Conservation (phyloP, 768 basidiomycete species). For the Cyclocybe cylindracea region DNA sequence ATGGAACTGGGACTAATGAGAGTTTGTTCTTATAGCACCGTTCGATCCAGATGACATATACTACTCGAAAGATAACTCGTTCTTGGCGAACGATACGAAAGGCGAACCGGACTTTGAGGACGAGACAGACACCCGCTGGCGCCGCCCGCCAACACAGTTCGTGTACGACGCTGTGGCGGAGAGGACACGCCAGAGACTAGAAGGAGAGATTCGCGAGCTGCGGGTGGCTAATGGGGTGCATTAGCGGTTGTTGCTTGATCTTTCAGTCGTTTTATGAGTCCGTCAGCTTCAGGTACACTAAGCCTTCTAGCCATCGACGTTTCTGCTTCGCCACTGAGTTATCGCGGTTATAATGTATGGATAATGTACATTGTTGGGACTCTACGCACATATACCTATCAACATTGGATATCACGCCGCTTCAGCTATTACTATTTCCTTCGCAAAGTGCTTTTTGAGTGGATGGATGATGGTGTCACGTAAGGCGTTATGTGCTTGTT, state of each 20-base stretch:
- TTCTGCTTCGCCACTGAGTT: not conserved
- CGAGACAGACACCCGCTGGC: slow-evolving; percentile 28
- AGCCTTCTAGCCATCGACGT: slow-evolving; percentile 1
- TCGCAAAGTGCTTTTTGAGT: too few species aligned
- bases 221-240: slow-evolving; percentile 12
- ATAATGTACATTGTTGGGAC: too few species aligned
- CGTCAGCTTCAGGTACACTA: not conserved
- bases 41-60: slow-evolving; percentile 62
- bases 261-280: not conserved
- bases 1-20: not conserved
- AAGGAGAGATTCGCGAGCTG: slow-evolving; percentile 30
- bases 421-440: too few species aligned
- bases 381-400: too few species aligned
- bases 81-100: slow-evolving; percentile 31
- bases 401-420: too few species aligned
- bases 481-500: too few species aligned
- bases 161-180: slow-evolving; percentile 96
- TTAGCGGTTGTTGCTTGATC: not conserved
- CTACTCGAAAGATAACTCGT: slow-evolving; percentile 39
- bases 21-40: slow-evolving; percentile 30
- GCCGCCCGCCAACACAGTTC: slow-evolving; percentile 60
- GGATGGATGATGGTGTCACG: too few species aligned
- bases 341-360: too few species aligned
- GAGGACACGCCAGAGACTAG: slow-evolving; percentile 61
- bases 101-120: slow-evolving; percentile 56